Percentiles rank a stretch among this genome's conserved stretches.
phyloP scores from a whole-genome alignment of 306 rosid species.

The Trichosanthes cucumerina region DNA sequence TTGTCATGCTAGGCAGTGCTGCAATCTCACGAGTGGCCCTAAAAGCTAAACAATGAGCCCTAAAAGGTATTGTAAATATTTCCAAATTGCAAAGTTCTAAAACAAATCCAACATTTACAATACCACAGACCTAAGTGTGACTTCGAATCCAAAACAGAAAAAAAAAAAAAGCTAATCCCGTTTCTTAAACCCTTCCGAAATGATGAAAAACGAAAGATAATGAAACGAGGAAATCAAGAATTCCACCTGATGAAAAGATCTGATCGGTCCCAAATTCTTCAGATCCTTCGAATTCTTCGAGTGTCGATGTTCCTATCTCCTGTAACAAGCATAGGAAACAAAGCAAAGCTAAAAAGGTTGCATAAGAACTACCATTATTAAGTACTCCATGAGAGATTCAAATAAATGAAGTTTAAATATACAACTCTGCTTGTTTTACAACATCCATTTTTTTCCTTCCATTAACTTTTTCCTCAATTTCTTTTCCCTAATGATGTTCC shows the following conservation, averaged over 20 bases:
- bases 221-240: neutral
- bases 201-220: neutral
- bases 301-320: constrained; percentile 27
- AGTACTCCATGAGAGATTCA: neutral
- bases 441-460: neutral
- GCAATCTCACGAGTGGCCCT: no score
- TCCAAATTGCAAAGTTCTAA: constrained; percentile 1
- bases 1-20: neutral
- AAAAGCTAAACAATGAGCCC: no score
- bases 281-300: constrained; percentile 28
- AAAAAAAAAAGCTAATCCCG: neutral
- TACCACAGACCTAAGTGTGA: neutral
- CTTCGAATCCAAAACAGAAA: neutral
- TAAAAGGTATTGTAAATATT: no score
- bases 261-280: constrained; percentile 9
- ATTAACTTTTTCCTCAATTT: neutral
- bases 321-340: neutral
- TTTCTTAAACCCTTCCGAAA: neutral
- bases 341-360: no score
- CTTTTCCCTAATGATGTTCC: no score
- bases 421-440: neutral
- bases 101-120: neutral
- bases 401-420: neutral
- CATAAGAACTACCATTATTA: neutral
- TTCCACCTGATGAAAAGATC: neutral